Conservation (phyloP, 116 monocot species). For the Zostera marina region DNA sequence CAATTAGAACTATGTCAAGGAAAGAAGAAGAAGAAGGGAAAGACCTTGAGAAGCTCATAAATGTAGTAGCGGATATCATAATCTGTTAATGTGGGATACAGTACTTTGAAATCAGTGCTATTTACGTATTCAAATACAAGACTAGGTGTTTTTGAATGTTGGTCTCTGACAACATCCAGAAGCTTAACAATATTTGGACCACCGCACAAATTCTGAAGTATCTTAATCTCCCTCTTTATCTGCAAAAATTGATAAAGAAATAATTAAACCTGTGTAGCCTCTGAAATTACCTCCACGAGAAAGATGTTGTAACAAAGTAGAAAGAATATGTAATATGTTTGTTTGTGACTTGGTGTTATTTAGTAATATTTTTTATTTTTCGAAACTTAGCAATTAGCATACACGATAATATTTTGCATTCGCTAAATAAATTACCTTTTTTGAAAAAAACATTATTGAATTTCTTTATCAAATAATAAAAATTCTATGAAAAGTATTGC, state of each 20-base stretch:
- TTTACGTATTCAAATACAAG: slow-evolving; percentile 63
- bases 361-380: too few relatives aligned
- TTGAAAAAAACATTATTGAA: too few relatives aligned
- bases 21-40: not conserved
- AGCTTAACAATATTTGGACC: slow-evolving; percentile 68
- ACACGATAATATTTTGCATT: too few relatives aligned
- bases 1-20: not conserved
- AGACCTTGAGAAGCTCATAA: slow-evolving; percentile 68
- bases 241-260: slow-evolving; percentile 13
- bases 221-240: slow-evolving; percentile 78
- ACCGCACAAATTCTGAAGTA: slow-evolving; percentile 62
- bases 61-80: slow-evolving; percentile 77
- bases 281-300: not conserved
- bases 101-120: slow-evolving; percentile 55
- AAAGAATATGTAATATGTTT: too few relatives aligned
- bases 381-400: too few relatives aligned
- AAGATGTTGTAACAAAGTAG: too few relatives aligned
- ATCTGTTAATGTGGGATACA: slow-evolving; percentile 49
- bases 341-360: too few relatives aligned
- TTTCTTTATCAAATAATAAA: too few relatives aligned
- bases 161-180: slow-evolving; percentile 57
- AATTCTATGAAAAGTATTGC: too few relatives aligned
- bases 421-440: too few relatives aligned
- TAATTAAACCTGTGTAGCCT: not conserved
- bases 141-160: slow-evolving; percentile 60